These are phyloP conservation scores for Epichloe elymi DNA, from an alignment of 2,329 filamentous ascomycete species.

Conservation along the genomic window DNA sequence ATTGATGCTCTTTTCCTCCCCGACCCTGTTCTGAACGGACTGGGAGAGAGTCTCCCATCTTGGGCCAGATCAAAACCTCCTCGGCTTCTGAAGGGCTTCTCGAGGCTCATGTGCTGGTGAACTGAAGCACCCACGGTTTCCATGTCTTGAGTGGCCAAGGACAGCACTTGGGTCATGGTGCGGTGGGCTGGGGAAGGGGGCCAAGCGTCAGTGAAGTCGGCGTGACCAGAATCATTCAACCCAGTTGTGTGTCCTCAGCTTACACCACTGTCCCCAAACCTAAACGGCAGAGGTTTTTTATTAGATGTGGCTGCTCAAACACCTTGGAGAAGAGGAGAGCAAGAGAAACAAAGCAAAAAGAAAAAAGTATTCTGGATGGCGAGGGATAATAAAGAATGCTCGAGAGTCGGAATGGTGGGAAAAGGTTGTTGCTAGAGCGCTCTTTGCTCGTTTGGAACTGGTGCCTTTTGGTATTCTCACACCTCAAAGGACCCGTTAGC, in stretches of 20 bases:
- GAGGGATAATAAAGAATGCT: slow-evolving; percentile 7
- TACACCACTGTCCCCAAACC: slow-evolving; percentile 1
- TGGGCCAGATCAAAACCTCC: slow-evolving; percentile 4
- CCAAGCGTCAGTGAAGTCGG: slow-evolving; percentile 2
- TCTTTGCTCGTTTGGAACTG: background rate
- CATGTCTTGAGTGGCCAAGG: slow-evolving; percentile 12
- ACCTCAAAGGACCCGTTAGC: background rate
- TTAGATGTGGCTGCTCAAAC: background rate
- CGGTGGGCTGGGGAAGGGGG: background rate
- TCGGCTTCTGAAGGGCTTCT: slow-evolving; percentile 9
- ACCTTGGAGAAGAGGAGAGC: background rate
- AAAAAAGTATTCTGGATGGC: slow-evolving; percentile 1
- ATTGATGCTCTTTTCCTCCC: slow-evolving; percentile 32
- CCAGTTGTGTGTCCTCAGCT: slow-evolving; percentile 1
- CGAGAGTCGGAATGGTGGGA: slow-evolving; percentile 1
- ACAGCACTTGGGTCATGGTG: slow-evolving; percentile 15
- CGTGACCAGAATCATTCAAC: slow-evolving; percentile 3
- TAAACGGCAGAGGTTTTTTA: background rate
- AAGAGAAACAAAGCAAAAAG: background rate
- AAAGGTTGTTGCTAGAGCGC: slow-evolving; percentile 3
- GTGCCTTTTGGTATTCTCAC: slow-evolving; percentile 5
- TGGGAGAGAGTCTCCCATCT: slow-evolving; percentile 5
- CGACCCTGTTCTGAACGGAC: slow-evolving; percentile 4
- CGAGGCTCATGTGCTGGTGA: slow-evolving; percentile 11
- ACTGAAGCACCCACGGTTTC: slow-evolving; percentile 10